phyloP scores from a whole-genome alignment of 805 yeast species.

The Tetrapisispora taiwanensis region DNA sequence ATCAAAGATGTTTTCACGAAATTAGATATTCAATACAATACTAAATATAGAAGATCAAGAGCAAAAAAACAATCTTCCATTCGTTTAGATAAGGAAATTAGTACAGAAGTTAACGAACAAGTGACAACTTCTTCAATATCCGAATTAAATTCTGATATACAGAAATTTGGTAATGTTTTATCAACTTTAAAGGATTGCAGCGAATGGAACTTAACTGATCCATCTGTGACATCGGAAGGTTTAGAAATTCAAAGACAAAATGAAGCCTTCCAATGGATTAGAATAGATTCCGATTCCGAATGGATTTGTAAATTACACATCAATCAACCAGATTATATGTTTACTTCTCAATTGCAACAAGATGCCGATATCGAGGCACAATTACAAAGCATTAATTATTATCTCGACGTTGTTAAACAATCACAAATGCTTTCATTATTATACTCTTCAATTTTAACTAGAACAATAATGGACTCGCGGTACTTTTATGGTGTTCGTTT shows the following conservation, averaged over 20 bases:
- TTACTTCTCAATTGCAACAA: conserved; percentile 81
- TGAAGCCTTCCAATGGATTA: conserved; percentile 95
- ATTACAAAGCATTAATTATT: conserved; percentile 66
- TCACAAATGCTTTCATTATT: conserved; percentile 46
- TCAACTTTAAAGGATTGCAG: conserved; percentile 47
- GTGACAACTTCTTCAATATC: background rate
- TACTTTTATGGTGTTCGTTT: conserved; percentile 83
- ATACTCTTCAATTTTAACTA: conserved; percentile 64
- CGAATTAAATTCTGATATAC: conserved; percentile 8
- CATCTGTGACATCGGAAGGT: conserved; percentile 40
- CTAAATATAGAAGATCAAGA: conserved; percentile 77
- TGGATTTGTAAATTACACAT: conserved; percentile 82
- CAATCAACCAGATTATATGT: conserved; percentile 92
- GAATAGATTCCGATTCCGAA: conserved; percentile 96
- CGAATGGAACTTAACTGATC: conserved; percentile 67
- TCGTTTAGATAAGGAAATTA: conserved; percentile 15
- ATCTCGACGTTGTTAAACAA: conserved; percentile 37
- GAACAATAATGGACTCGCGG: conserved; percentile 75
- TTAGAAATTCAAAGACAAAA: conserved; percentile 30
- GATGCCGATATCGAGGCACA: conserved; percentile 97
- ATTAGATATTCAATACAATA: conserved; percentile 88
- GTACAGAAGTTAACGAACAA: conserved; percentile 5
- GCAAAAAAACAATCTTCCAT: conserved; percentile 33
- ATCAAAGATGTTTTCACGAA: conserved; percentile 76
- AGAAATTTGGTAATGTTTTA: conserved; percentile 62